These are phyloP conservation scores for Daphne laureola DNA, from an alignment of 441 rosid species.

Conservation along the genomic window DNA sequence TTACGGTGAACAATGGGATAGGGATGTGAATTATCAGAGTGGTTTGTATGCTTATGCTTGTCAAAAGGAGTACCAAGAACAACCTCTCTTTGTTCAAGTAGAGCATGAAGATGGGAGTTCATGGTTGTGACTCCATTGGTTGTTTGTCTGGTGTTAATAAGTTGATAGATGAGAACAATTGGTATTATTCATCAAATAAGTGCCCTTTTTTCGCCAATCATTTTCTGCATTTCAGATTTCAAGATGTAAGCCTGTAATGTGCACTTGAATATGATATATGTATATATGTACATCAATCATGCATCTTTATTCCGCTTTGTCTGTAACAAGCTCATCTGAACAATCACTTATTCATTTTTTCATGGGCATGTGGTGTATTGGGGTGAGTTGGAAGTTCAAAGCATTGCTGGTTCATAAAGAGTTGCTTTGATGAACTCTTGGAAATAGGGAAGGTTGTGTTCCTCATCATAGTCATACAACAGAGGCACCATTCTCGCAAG, in stretches of 20 bases:
- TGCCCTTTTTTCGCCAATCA: no score
- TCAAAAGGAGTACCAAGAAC: conserved; percentile 17
- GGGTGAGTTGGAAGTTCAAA: conserved; percentile 12
- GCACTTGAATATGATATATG: no score
- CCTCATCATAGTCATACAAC: conserved; percentile 39
- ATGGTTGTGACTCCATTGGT: conserved; percentile 3
- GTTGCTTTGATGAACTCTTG: conserved; percentile 27
- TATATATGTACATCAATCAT: no score
- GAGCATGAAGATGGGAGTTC: conserved; percentile 19
- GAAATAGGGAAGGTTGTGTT: conserved; percentile 28
- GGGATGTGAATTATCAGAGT: conserved; percentile 11
- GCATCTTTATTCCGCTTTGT: no score
- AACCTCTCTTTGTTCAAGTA: conserved; percentile 8
- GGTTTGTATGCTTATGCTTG: conserved; percentile 10
- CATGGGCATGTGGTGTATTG: background rate
- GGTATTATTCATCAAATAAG: no score
- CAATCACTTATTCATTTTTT: no score
- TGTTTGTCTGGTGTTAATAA: background rate
- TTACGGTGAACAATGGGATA: conserved; percentile 26
- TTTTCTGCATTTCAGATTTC: no score
- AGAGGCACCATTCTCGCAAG: conserved; percentile 56
- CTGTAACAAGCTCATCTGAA: no score
- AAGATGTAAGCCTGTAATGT: no score
- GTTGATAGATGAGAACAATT: no score
- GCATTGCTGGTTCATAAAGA: conserved; percentile 1